phyloP scores from a whole-genome alignment of 306 rosid genomes.

The Corylus heterophylla region DNA sequence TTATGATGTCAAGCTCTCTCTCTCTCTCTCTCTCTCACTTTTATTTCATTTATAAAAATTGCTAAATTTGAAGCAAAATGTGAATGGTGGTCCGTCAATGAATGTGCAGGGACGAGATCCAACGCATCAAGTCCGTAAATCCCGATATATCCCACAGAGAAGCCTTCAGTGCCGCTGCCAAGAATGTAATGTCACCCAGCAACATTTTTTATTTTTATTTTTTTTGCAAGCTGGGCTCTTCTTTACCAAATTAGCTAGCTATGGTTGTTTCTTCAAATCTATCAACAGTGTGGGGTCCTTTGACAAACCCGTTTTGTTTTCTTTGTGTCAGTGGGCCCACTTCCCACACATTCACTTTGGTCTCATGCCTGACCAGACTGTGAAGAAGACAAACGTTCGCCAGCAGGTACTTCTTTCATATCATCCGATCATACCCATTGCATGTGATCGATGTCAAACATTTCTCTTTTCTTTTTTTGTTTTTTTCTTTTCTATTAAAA shows the following conservation, averaged over 20 bases:
- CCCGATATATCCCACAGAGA: slow-evolving; percentile 99
- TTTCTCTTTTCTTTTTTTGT: slow-evolving; percentile 1
- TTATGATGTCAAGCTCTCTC: neutral
- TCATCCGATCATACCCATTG: neutral
- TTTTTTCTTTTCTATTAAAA: neutral
- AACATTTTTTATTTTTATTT: slow-evolving; percentile 11
- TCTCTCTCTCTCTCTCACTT: neutral
- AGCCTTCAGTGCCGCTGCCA: slow-evolving; percentile 99
- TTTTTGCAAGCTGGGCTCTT: slow-evolving; percentile 24
- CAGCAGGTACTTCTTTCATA: slow-evolving; percentile 54
- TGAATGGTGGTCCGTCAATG: slow-evolving; percentile 1
- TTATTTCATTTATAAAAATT: neutral
- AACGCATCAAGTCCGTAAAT: slow-evolving; percentile 96
- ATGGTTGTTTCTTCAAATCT: slow-evolving; percentile 19
- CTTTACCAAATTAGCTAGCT: slow-evolving; percentile 17
- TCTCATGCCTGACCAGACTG: slow-evolving; percentile 86
- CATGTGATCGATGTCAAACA: neutral
- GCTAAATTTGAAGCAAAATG: neutral
- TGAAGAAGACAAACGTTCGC: slow-evolving; percentile 75
- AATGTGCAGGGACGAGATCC: slow-evolving; percentile 85
- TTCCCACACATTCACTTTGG: slow-evolving; percentile 98
- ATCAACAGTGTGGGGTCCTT: slow-evolving; percentile 10
- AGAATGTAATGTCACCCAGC: slow-evolving; percentile 65
- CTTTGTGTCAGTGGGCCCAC: slow-evolving; percentile 88
- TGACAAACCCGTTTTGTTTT: slow-evolving; percentile 21